Percentiles rank a stretch among this genome's conserved stretches.
Evolutionary conservation across 805 yeast genomes (phyloP).

Genomic region (Wickerhamomyces rabaulensis): DNA sequence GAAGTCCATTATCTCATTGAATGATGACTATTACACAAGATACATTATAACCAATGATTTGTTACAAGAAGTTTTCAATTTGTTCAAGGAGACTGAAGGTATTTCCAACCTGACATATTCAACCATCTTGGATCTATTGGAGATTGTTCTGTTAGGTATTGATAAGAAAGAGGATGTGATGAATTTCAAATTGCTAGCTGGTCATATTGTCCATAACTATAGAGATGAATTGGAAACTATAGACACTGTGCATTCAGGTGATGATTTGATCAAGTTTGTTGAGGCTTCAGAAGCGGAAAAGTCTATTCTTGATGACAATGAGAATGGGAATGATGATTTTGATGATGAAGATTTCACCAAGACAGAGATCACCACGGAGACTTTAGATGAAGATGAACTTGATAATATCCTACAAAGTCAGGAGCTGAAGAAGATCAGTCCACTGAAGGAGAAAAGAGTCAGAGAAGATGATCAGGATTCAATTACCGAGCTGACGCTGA

Average conservation of each 20-base stretch:
- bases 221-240: conserved; percentile 24
- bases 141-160: conserved; percentile 31
- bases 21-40: conserved; percentile 56
- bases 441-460: conserved; percentile 6
- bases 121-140: conserved; percentile 65
- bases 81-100: conserved; percentile 42
- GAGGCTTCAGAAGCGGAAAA: conserved; percentile 11
- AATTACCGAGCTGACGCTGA: conserved; percentile 2
- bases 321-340: conserved; percentile 7
- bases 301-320: conserved; percentile 34
- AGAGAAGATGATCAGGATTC: conserved; percentile 12
- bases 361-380: conserved; percentile 3
- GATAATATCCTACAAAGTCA: not conserved
- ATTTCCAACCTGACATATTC: conserved; percentile 67
- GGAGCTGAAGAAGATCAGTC: not conserved
- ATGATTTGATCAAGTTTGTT: conserved; percentile 15
- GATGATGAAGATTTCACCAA: conserved; percentile 14
- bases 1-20: conserved; percentile 53
- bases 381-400: not conserved
- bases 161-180: conserved; percentile 17
- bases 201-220: conserved; percentile 17
- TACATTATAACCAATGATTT: conserved; percentile 53
- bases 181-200: conserved; percentile 21
- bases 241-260: conserved; percentile 17
- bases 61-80: conserved; percentile 42